A percentile compares a stretch with the other conserved stretches of the same genome.
phyloP scores from a whole-genome alignment of 2,329 filamentous ascomycete genomes.

The Trichoderma cornu-damae region DNA sequence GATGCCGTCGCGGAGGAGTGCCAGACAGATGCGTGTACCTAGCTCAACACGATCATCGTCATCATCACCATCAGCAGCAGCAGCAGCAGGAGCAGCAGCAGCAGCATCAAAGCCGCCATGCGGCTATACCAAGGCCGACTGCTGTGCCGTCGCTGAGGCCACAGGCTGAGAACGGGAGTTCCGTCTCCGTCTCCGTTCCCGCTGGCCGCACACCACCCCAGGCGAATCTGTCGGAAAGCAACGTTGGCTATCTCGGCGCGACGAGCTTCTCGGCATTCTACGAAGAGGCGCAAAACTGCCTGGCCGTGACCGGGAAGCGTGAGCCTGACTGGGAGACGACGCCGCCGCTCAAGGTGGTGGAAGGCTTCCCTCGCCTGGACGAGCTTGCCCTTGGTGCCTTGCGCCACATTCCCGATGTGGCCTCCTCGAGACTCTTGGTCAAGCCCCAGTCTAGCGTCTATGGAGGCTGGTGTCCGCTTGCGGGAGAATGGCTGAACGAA shows the following conservation, averaged over 20 bases:
- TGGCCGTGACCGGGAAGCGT: not conserved
- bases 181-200: not conserved
- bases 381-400: conserved; percentile 1
- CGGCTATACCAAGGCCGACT: not conserved
- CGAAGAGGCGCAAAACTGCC: conserved; percentile 11
- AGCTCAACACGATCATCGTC: not conserved
- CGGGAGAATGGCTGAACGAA: not conserved
- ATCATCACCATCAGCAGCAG: not conserved
- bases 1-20: conserved; percentile 14
- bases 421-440: not conserved
- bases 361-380: not conserved
- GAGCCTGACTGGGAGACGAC: not conserved
- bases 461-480: not conserved
- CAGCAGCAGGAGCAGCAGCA: not conserved
- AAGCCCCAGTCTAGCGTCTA: not conserved
- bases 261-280: conserved; percentile 16
- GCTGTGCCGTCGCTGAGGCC: not conserved
- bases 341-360: not conserved
- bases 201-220: not conserved
- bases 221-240: not conserved
- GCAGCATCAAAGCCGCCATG: not conserved
- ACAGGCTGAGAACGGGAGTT: not conserved
- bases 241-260: conserved; percentile 15
- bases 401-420: conserved; percentile 4
- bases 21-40: conserved; percentile 15